A percentile compares a stretch with the other conserved stretches of the same genome.
phyloP scores from a whole-genome alignment of 2,329 filamentous ascomycete species.

The Ampelomyces quisqualis region DNA sequence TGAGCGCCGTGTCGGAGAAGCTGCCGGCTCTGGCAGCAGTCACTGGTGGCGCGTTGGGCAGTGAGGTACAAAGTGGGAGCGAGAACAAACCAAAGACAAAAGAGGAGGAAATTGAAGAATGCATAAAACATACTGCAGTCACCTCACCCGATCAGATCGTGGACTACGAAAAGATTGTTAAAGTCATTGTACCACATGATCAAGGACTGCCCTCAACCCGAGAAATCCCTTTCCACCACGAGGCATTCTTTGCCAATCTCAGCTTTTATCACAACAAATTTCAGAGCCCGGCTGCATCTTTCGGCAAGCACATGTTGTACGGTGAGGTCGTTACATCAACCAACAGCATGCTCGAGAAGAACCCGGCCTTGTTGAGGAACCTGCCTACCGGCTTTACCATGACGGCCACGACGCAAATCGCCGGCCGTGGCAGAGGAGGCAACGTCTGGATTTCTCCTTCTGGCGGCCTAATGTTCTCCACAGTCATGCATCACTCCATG shows the following conservation, averaged over 20 bases:
- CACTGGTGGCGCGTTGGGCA: constrained; percentile 22
- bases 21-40: constrained; percentile 27
- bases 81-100: constrained; percentile 27
- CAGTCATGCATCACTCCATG: constrained; percentile 79
- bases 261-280: constrained; percentile 63
- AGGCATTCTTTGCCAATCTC: constrained; percentile 73
- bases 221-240: constrained; percentile 84
- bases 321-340: constrained; percentile 93
- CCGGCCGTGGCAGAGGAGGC: constrained; percentile 80
- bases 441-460: constrained; percentile 95
- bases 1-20: constrained; percentile 32
- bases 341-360: constrained; percentile 92
- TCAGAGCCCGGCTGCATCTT: constrained; percentile 59
- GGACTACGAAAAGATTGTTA: constrained; percentile 73
- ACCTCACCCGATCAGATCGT: constrained; percentile 59
- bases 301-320: constrained; percentile 79
- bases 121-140: constrained; percentile 29
- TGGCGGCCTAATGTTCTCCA: constrained; percentile 84
- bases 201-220: constrained; percentile 65
- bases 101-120: constrained; percentile 33
- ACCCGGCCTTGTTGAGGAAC: constrained; percentile 71
- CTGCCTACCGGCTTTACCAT: constrained; percentile 85
- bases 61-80: constrained; percentile 8
- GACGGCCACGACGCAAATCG: constrained; percentile 82
- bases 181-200: constrained; percentile 73